These are phyloP conservation scores for Colletotrichum theobromicola DNA, from an alignment of 2,329 filamentous ascomycete species.

Conservation along the genomic window DNA sequence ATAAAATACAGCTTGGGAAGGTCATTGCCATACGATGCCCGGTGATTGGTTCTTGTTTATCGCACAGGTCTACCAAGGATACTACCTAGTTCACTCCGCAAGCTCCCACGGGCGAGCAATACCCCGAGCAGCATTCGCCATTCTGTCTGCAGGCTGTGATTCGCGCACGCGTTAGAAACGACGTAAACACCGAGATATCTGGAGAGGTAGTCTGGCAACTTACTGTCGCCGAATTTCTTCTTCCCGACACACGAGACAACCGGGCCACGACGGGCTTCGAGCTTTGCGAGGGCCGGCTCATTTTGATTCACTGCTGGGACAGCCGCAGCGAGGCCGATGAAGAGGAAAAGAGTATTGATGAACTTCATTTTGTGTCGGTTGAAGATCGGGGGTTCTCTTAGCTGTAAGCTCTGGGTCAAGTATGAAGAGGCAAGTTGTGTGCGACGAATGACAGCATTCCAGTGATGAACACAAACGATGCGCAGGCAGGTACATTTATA, in stretches of 20 bases:
- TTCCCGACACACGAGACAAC: not conserved
- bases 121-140: not conserved
- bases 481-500: not conserved
- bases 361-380: not conserved
- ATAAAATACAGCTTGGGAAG: not conserved
- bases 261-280: not conserved
- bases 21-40: not conserved
- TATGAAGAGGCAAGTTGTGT: not conserved
- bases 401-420: not conserved
- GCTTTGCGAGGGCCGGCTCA: not conserved
- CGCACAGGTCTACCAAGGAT: no score
- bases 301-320: not conserved
- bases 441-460: fast-evolving
- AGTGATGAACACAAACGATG: not conserved
- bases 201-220: fast-evolving
- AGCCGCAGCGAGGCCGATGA: not conserved
- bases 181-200: not conserved
- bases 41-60: not conserved
- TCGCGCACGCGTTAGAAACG: not conserved
- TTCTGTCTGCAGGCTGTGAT: not conserved
- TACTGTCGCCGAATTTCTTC: not conserved
- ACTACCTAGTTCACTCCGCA: not conserved
- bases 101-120: not conserved
- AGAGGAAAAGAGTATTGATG: not conserved
- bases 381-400: fast-evolving